These are phyloP conservation scores for Trichocomaceae sp. DNA, from an alignment of 2,329 filamentous ascomycete genomes.

Conservation along the genomic window DNA sequence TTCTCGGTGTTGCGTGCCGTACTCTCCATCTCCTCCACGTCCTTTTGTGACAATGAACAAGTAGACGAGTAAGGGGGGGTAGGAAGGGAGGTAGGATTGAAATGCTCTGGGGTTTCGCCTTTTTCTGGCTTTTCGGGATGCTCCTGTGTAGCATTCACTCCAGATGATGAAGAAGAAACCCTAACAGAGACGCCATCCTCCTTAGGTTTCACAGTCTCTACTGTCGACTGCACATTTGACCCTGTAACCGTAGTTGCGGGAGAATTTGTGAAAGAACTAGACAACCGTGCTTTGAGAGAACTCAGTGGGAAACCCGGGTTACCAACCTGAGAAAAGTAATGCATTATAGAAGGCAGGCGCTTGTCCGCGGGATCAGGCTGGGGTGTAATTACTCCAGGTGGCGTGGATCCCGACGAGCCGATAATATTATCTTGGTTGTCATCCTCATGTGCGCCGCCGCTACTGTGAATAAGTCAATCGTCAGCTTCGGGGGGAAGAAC, in stretches of 20 bases:
- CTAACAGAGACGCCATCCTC: constrained; percentile 22
- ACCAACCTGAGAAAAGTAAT: constrained; percentile 99
- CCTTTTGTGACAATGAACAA: constrained; percentile 39
- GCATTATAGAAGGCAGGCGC: constrained; percentile 87
- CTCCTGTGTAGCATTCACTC: constrained; percentile 39
- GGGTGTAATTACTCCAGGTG: constrained; percentile 86
- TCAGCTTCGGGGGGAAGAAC: constrained; percentile 2
- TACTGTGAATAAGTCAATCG: constrained; percentile 13
- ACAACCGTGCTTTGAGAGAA: constrained; percentile 35
- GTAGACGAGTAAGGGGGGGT: constrained; percentile 40
- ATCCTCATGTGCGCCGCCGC: constrained; percentile 34
- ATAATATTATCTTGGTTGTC: constrained; percentile 37
- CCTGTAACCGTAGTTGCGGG: constrained; percentile 17
- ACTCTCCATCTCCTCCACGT: constrained; percentile 36
- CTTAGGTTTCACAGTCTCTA: constrained; percentile 19
- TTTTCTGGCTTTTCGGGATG: constrained; percentile 27
- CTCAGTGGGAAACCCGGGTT: constrained; percentile 63
- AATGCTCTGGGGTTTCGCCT: constrained; percentile 24
- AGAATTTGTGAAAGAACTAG: constrained; percentile 26
- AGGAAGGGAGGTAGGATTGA: constrained; percentile 32
- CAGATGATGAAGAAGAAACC: constrained; percentile 31
- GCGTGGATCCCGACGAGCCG: constrained; percentile 72
- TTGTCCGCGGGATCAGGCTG: constrained; percentile 92
- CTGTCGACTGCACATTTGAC: constrained; percentile 18
- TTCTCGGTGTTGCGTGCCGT: constrained; percentile 30